Base-by-base conservation (phyloP, 2,329 filamentous ascomycete genomes). In the Trichoderma polysporum region DNA sequence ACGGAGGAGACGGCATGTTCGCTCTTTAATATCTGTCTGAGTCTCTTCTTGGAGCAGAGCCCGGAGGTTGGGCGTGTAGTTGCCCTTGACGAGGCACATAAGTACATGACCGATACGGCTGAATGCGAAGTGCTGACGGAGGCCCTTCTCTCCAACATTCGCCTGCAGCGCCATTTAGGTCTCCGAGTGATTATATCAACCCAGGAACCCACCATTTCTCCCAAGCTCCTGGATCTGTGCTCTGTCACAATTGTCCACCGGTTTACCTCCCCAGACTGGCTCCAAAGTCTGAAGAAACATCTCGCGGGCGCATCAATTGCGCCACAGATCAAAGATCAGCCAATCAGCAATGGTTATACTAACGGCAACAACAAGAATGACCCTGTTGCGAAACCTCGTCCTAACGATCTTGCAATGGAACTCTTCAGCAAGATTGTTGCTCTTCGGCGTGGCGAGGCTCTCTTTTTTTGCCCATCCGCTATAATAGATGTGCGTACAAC, bases 11-110 rank as follows among this genome's bases (percentile, higher is more conserved):
- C 85, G 41, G 90, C 90, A 0, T 94, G 91, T 72, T 82, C 86
- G 0, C 79, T 94, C 0, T 94, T 94, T 76, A 88, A 90, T 62
- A 89, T 93, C 47, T 90, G 87, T 22, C 79, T 94, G 1, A 83
- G 83, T 2, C 77, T 91, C 0, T 92, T 92, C 72, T 76, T 92
- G 0, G 85, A 90, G 67, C 81, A 86, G 54, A 53, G 68, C 3
- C 74, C 67, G 56, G 33, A 63, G 0, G 73, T 82, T 0, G 87
- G 89, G 0, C 83, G 87, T 4, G 80, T 93, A 41, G 77, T 94
- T 15, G 90, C 90, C 0, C 79, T 94, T 0, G 91, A 94, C 69
- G 91, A 94, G 74, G 91, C 91, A 0, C 91, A 95, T 74, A 93
- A 93, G 78, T 92, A 89, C 74, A 88, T 92, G 84, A 85, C 83